Base-by-base conservation (phyloP, 2,329 filamentous ascomycete species). In the Cytospora schulzeri region DNA sequence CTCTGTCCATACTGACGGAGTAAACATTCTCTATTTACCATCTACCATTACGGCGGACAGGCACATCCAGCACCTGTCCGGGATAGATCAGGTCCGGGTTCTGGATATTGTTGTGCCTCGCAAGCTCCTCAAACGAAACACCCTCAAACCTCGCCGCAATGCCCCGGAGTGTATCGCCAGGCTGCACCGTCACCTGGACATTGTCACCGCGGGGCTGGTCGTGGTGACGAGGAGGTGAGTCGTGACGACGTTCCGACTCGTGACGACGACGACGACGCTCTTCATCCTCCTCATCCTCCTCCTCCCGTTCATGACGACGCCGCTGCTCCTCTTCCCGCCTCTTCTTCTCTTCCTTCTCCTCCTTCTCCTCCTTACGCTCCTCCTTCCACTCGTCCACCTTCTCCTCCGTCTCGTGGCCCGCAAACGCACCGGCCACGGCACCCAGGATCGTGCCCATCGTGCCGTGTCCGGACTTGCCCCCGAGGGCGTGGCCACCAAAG, bases 21-120 rank as follows among this genome's bases (percentile, higher is more conserved):
- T 33, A 38, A 41, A 17, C 38, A 17, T 19, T 41, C 38, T 14
- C n/a, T n/a, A n/a, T 29, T 12, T 54, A 60, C 19, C 26, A 60
- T n/a, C 58, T 50, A 24, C 58, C 58, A 31, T 77, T 6, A 31
- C 67, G 69, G 2, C 70, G 69, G 6, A 72, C 71, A 11, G 78
- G 77, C 0, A 80, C 64, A 60, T 74, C 70, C 2, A 80, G 72
- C 2, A 71, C 72, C 70, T 80, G 78, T 2, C 78, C 78, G 0
- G 78, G 78, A 65, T 78, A 77, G 65, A 80, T 80, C 70, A 78
- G 64, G 52, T 80, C 77, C 7, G 77, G 76, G 68, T 80, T 79
- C 62, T 68, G 6, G 63, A 80, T 76, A 67, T 72, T 72, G 68
- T 80, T 80, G 38, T 70, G 71, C 24, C 75, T 69, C 12, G 76